Evolutionary conservation across 1,284 basidiomycete genomes (phyloP).

Genomic region (Papiliotrema nemorosa): DNA sequence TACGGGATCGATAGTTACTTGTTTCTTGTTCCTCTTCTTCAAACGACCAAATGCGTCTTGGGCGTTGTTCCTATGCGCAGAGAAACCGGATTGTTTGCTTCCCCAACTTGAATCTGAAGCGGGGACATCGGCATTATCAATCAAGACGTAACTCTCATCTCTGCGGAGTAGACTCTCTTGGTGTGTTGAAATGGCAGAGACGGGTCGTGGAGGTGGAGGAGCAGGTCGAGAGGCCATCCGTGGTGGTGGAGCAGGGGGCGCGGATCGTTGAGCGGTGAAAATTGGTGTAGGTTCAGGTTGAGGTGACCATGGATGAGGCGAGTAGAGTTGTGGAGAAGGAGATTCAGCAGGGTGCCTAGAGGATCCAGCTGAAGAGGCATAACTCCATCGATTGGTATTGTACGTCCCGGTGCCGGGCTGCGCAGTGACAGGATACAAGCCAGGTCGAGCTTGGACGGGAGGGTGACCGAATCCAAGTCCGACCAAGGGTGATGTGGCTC

Average conservation of each 20-base stretch:
- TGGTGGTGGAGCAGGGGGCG: slow-evolving; percentile 12
- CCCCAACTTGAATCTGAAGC: slow-evolving; percentile 23
- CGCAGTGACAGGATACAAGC: slow-evolving; percentile 21
- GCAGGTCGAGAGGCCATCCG: slow-evolving; percentile 16
- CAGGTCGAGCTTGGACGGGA: slow-evolving; percentile 24
- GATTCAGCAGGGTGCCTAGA: not conserved
- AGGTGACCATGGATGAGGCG: slow-evolving; percentile 23
- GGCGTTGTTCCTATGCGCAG: slow-evolving; percentile 1
- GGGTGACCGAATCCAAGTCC: slow-evolving; percentile 37
- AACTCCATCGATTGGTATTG: slow-evolving; percentile 32
- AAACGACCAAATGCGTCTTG: slow-evolving; percentile 45
- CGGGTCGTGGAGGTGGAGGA: slow-evolving; percentile 16
- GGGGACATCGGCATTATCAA: slow-evolving; percentile 29
- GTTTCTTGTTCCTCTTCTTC: slow-evolving; percentile 41
- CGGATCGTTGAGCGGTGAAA: slow-evolving; percentile 24
- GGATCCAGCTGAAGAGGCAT: slow-evolving; percentile 28
- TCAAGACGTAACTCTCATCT: slow-evolving; percentile 44
- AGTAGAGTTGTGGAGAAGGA: slow-evolving; percentile 11
- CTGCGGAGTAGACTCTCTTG: slow-evolving; percentile 31
- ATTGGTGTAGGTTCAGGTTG: slow-evolving; percentile 12
- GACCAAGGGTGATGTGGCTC: slow-evolving; percentile 19
- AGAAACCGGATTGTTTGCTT: slow-evolving; percentile 24
- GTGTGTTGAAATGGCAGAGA: slow-evolving; percentile 10
- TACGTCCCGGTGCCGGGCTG: not conserved
- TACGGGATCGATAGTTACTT: slow-evolving; percentile 26